phyloP scores from a whole-genome alignment of 129 eudicot genomes.

The Saussurea involucrata region DNA sequence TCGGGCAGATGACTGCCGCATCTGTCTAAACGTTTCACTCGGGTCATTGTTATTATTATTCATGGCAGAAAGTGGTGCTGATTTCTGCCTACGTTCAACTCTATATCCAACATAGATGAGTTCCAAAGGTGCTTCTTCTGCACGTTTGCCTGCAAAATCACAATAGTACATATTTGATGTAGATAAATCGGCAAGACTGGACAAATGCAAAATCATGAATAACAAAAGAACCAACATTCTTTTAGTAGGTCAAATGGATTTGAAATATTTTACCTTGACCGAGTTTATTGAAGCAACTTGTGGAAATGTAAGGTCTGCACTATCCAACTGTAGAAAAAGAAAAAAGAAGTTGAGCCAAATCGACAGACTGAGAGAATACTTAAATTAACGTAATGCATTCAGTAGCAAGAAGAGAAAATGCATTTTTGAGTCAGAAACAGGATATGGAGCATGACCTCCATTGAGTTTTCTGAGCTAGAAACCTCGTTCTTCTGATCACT shows the following conservation, averaged over 20 bases:
- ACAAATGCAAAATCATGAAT: too few relatives aligned
- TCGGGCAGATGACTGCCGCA: constrained; percentile 47
- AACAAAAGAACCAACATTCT: too few relatives aligned
- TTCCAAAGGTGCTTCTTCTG: constrained; percentile 31
- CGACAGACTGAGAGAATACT: background rate
- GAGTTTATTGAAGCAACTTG: constrained; percentile 29
- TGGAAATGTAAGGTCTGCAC: constrained; percentile 39
- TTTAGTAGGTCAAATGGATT: background rate
- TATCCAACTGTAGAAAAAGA: constrained; percentile 46
- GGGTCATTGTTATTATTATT: constrained; percentile 37
- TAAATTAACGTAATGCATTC: background rate
- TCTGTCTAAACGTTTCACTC: constrained; percentile 37
- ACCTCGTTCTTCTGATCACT: constrained; percentile 29
- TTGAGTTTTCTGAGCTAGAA: constrained; percentile 40
- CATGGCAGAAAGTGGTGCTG: constrained; percentile 65
- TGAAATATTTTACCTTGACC: constrained; percentile 31
- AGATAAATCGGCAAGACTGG: too few relatives aligned
- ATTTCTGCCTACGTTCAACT: constrained; percentile 43
- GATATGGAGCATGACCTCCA: constrained; percentile 49
- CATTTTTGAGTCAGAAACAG: background rate
- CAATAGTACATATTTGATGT: background rate
- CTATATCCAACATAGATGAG: constrained; percentile 37
- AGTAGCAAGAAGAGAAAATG: background rate
- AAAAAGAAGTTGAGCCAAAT: background rate
- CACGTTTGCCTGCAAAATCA: constrained; percentile 35